Evolutionary conservation across 169 alveolate species (phyloP), one percentile per base, ranked within the genome.

Genomic region (Babesia microti): DNA sequence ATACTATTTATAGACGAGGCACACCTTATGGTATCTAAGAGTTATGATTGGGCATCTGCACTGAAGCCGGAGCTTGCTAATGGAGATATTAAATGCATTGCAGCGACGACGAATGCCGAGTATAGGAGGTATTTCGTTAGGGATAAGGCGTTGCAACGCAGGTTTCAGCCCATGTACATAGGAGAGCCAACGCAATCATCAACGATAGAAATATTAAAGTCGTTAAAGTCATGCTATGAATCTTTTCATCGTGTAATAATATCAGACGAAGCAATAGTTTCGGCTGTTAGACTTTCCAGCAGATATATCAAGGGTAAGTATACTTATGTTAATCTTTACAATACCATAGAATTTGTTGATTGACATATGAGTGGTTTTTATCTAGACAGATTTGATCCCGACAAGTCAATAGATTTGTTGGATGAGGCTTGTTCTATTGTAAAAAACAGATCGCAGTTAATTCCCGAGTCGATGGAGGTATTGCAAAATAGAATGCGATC

Each of bases 1-100:
- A 59, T 69, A 19, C 46, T 69, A 23, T 69, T 69, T 45, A 70
- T 69, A 24, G 80, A 69, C 27, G 80, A 69, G 32, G 59, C 59
- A 3, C 80, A 69, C 36, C 51, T 55, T 34, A 23, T 69, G 15
- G n/a, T 69, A 26, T 71, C 66, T 17, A 70, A 68, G 9, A 70
- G 67, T n/a, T 60, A 69, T 33, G 67, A 47, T 23, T 72, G 75
- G 19, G 69, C 67, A 0, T 59, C 59, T 35, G 60, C 59, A 26
- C 47, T 61, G 19, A 69, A 69, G 34, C 80, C 80, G 0, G 59
- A 59, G n/a, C 22, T 69, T 35, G 55, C 80, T 6, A 45, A 46
- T 15, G 72, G 59, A 12, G 55, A 36, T 33, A 61, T 69, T 0
- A 69, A 69, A 47, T 48, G 59, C 27, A 69, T 69, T 2, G 80